phyloP scores from a whole-genome alignment of 2,329 filamentous ascomycete genomes.

The Sordariomycetes sp. region DNA sequence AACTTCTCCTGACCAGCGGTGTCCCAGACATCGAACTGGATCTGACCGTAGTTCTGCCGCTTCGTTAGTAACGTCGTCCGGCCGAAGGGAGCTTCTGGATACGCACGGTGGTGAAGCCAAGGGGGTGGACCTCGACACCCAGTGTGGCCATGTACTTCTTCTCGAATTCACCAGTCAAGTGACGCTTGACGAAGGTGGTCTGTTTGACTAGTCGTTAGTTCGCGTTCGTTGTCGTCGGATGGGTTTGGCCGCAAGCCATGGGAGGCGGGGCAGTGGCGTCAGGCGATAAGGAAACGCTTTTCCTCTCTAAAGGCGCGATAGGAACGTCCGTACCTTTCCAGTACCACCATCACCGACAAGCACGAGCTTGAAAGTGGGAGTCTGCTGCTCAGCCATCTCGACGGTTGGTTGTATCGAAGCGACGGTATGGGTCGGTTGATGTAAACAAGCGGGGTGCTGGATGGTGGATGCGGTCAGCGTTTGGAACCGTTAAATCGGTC shows the following conservation, averaged over 20 bases:
- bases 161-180: slow-evolving; percentile 99
- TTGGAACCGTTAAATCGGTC: not conserved
- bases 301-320: not conserved
- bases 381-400: slow-evolving; percentile 53
- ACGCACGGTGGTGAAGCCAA: slow-evolving; percentile 94
- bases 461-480: slow-evolving; percentile 20
- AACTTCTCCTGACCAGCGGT: slow-evolving; percentile 99
- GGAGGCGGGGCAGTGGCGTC: slow-evolving; percentile 3
- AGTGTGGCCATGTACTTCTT: slow-evolving; percentile 99
- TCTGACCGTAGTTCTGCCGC: slow-evolving; percentile 78
- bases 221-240: not conserved
- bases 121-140: slow-evolving; percentile 98
- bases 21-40: slow-evolving; percentile 99
- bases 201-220: slow-evolving; percentile 26
- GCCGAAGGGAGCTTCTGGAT: too few relatives aligned
- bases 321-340: slow-evolving; percentile 64
- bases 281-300: not conserved
- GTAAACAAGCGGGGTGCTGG: slow-evolving; percentile 39
- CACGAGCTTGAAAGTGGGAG: slow-evolving; percentile 97
- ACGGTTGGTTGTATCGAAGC: slow-evolving; percentile 11
- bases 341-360: slow-evolving; percentile 99
- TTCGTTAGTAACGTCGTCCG: slow-evolving; percentile 12
- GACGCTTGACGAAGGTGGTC: slow-evolving; percentile 99
- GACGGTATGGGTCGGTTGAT: slow-evolving; percentile 13
- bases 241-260: not conserved